Conservation (phyloP, 2,329 filamentous ascomycete species). For the Aspergillus persii region DNA sequence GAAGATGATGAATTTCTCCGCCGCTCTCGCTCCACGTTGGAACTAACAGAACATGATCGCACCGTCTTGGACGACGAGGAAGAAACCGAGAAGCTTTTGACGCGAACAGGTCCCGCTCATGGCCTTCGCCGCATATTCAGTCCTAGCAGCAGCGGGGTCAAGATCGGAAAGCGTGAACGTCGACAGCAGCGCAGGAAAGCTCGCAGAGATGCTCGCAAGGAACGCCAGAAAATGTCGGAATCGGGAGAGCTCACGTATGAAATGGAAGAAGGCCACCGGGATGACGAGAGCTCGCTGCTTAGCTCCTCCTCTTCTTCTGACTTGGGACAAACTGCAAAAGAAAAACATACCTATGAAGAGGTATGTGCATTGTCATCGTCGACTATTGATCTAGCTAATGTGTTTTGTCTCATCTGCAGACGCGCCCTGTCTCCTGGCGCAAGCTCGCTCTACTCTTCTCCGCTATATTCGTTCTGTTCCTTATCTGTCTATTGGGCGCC, state of each 20-base stretch:
- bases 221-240: slow-evolving; percentile 57
- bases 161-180: slow-evolving; percentile 53
- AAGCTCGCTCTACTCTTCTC: slow-evolving; percentile 42
- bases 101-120: slow-evolving; percentile 36
- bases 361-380: slow-evolving; percentile 18
- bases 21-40: slow-evolving; percentile 65
- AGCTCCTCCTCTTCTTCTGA: slow-evolving; percentile 59
- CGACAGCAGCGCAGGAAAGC: slow-evolving; percentile 51
- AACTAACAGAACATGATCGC: slow-evolving; percentile 67
- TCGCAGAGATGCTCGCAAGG: slow-evolving; percentile 34
- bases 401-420: slow-evolving; percentile 11
- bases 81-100: slow-evolving; percentile 50
- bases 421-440: slow-evolving; percentile 26
- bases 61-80: slow-evolving; percentile 74
- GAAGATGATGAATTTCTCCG: slow-evolving; percentile 70
- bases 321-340: slow-evolving; percentile 44
- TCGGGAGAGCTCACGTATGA: slow-evolving; percentile 80
- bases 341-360: slow-evolving; percentile 30
- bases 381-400: background rate
- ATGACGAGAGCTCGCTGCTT: slow-evolving; percentile 63
- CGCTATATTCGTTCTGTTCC: slow-evolving; percentile 53
- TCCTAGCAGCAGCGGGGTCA: slow-evolving; percentile 46
- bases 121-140: slow-evolving; percentile 43
- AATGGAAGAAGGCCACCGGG: slow-evolving; percentile 73
- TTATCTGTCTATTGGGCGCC: slow-evolving; percentile 55